Base-by-base conservation (phyloP, 345 rosid genomes). In the Eucalyptus microcorys region DNA sequence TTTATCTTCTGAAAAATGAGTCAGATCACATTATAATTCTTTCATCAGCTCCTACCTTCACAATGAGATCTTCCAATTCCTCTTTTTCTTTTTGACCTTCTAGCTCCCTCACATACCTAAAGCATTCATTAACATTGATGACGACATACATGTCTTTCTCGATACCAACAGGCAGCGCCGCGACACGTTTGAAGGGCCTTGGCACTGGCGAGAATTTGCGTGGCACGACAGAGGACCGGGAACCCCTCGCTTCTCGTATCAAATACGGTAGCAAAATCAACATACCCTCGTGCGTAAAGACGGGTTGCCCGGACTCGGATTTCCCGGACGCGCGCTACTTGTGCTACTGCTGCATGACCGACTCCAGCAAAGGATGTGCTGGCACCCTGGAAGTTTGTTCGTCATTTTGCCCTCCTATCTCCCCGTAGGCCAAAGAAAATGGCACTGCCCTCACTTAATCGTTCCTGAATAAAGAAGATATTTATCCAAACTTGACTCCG, bases 371-470 rank as follows among this genome's bases (percentile, higher is more conserved):
- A 71, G 81, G 43, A 2, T 71, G 81, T 10, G 81, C 81, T 40
- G 0, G 0, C 40, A 15, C 3, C 42, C 0, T 8, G 42, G 3
- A 2, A 7, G 24, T 7, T 2, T 34, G 81, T 8, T 5, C 1
- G 43, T 1, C 81, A 34, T 71, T 5, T 34, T 71, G 81, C 26
- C 45, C 43, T 6, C 81, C 81, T 10, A 3, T 3, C 81, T 71
- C 81, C 43, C 81, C 68, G 14, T 59, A 12, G 68, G 68, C 81
- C 43, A 17, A 34, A 71, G 5, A 19, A 34, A 19, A 17, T 3
- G 43, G 21, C 81, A 19, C 81, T 17, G 81, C 43, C 81, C 21
- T n/a, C 0, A 3, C 81, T 71, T 1, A 9, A 16, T 32, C 21
- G 80, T 32, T 8, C 80, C 80, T 0, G 42, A 68, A 68, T 68